Percentiles rank a stretch among this genome's conserved stretches.
Evolutionary conservation across 2,329 filamentous ascomycete genomes (phyloP).

Genomic region (Fusarium sp.): DNA sequence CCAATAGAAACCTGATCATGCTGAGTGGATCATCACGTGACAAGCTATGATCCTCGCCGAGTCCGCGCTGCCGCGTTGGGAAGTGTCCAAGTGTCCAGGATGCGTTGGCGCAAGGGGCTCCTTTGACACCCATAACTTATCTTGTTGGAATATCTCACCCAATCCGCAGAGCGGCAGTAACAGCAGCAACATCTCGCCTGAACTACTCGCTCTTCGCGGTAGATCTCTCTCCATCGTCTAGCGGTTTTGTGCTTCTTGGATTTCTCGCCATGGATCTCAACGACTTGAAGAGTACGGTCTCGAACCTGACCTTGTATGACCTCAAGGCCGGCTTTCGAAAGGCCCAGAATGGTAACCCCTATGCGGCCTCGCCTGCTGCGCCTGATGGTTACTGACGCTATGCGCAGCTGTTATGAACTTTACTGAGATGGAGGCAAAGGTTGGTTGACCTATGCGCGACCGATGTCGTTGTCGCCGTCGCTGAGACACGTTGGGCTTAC

Average conservation of each 20-base stretch:
- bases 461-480: conserved; percentile 7
- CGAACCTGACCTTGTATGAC: conserved; percentile 94
- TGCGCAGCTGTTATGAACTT: conserved; percentile 94
- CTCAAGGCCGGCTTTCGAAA: conserved; percentile 95
- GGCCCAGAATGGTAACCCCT: conserved; percentile 86
- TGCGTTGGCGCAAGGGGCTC: conserved; percentile 44
- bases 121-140: conserved; percentile 31
- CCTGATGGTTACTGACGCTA: conserved; percentile 46
- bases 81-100: conserved; percentile 48
- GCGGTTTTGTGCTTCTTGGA: conserved; percentile 33
- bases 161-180: conserved; percentile 22
- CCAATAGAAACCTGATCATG: conserved; percentile 2
- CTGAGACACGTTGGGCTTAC: conserved; percentile 30
- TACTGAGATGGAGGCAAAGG: conserved; percentile 88
- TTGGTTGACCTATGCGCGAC: conserved; percentile 46
- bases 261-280: conserved; percentile 80
- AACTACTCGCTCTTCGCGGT: conserved; percentile 9
- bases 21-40: conserved; percentile 27
- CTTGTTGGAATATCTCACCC: conserved; percentile 22
- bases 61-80: conserved; percentile 34
- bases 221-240: not conserved
- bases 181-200: conserved; percentile 23
- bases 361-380: conserved; percentile 16
- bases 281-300: conserved; percentile 86
- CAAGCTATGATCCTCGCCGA: not conserved